A percentile compares a stretch with the other conserved stretches of the same genome.
phyloP scores from a whole-genome alignment of 768 basidiomycete species.

The Phaeotremella fagi region DNA sequence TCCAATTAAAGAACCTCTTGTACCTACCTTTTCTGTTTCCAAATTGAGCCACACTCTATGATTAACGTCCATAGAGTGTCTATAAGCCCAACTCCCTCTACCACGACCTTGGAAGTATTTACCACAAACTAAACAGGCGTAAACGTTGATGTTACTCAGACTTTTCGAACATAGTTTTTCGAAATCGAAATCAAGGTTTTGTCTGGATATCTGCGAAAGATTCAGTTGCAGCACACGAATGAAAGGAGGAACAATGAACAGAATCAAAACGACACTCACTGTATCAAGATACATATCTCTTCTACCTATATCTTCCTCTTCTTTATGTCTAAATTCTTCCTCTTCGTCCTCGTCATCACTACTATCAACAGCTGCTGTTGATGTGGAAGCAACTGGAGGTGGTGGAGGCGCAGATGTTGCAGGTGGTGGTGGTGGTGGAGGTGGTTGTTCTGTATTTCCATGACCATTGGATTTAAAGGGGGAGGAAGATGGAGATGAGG shows the following conservation, averaged over 20 bases:
- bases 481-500: conserved; percentile 13
- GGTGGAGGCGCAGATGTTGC: conserved; percentile 64
- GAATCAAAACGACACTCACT: conserved; percentile 57
- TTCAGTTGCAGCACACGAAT: neutral
- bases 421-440: conserved; percentile 61
- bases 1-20: conserved; percentile 1
- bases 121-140: conserved; percentile 94
- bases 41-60: conserved; percentile 98
- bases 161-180: conserved; percentile 98
- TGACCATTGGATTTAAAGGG: conserved; percentile 54
- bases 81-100: conserved; percentile 86
- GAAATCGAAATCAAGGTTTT: conserved; percentile 92
- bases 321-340: conserved; percentile 21
- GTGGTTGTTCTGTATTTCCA: conserved; percentile 58
- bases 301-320: conserved; percentile 48
- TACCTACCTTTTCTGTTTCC: conserved; percentile 79
- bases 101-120: conserved; percentile 99
- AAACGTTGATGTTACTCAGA: conserved; percentile 91
- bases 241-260: neutral
- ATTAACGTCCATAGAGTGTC: conserved; percentile 95
- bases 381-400: conserved; percentile 58
- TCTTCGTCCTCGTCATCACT: conserved; percentile 43
- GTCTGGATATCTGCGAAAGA: conserved; percentile 73
- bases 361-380: conserved; percentile 56
- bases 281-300: conserved; percentile 94